phyloP scores from a whole-genome alignment of 148 eudicot species.

The Cornus suecica region DNA sequence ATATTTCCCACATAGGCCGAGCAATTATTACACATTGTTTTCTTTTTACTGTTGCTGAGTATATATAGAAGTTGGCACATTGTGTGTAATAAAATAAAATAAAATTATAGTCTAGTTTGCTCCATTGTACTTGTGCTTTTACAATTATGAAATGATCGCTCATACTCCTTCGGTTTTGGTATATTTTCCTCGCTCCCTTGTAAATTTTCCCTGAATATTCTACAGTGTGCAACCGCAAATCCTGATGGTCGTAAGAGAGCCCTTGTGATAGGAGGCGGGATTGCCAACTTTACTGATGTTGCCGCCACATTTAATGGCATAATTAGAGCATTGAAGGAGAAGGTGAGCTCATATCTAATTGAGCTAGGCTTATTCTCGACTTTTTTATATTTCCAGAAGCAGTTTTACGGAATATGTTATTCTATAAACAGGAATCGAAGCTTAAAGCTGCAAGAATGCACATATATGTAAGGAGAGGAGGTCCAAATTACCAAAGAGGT shows the following conservation, averaged over 20 bases:
- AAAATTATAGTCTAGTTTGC: too few relatives aligned
- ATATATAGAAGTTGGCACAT: not conserved
- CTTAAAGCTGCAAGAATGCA: slow-evolving; percentile 95
- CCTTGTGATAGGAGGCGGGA: slow-evolving; percentile 96
- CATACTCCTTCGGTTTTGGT: not conserved
- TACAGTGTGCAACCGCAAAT: slow-evolving; percentile 93
- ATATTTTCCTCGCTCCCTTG: not conserved
- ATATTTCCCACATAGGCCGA: too few relatives aligned
- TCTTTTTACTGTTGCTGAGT: not conserved
- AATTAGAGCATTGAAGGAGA: slow-evolving; percentile 58
- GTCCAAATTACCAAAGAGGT: slow-evolving; percentile 97
- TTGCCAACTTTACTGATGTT: slow-evolving; percentile 96
- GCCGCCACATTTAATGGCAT: slow-evolving; percentile 90
- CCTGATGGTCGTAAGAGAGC: slow-evolving; percentile 91
- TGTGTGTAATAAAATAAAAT: too few relatives aligned
- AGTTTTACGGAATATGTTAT: not conserved
- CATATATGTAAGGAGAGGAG: slow-evolving; percentile 95
- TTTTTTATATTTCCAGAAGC: not conserved
- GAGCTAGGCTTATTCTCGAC: not conserved
- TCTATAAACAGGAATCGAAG: slow-evolving; percentile 48
- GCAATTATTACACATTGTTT: too few relatives aligned
- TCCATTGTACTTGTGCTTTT: too few relatives aligned
- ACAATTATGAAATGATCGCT: not conserved
- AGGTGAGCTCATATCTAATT: slow-evolving; percentile 27
- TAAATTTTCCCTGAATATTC: slow-evolving; percentile 9